Evolutionary conservation across 345 rosid species (phyloP).

Genomic region (Isatis tinctoria): DNA sequence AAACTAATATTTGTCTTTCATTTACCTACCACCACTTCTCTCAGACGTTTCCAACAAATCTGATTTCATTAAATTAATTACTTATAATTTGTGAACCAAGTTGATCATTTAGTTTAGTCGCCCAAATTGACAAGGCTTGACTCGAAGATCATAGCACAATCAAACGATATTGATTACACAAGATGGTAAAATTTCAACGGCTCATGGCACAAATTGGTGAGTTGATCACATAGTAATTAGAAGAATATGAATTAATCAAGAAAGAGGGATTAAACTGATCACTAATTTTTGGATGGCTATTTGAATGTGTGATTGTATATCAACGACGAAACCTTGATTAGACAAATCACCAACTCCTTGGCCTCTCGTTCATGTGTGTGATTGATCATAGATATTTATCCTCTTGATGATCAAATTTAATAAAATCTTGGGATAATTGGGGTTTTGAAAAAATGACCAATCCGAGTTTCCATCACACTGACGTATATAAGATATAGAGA

Average conservation of each 20-base stretch:
- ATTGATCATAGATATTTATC: not conserved
- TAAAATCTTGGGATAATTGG: not conserved
- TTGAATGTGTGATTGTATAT: not conserved
- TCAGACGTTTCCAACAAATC: not conserved
- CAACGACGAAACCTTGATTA: conserved; percentile 1
- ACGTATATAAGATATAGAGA: not conserved
- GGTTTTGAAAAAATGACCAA: not conserved
- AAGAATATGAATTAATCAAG: not conserved
- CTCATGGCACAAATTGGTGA: not conserved
- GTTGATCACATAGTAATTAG: not conserved
- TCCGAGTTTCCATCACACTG: not conserved
- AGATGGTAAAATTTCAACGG: no score
- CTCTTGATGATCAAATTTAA: not conserved
- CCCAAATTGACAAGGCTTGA: conserved; percentile 11
- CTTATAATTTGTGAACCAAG: not conserved
- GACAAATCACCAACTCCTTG: conserved; percentile 21
- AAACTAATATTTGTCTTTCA: no score
- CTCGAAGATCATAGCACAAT: not conserved
- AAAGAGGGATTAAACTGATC: not conserved
- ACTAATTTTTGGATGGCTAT: not conserved
- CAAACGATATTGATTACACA: not conserved
- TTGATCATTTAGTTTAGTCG: not conserved
- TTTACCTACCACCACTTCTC: conserved; percentile 9
- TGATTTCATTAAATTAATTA: not conserved
- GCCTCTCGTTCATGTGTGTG: not conserved